phyloP scores from a whole-genome alignment of 306 rosid genomes.

The Fragaria ananassa region DNA sequence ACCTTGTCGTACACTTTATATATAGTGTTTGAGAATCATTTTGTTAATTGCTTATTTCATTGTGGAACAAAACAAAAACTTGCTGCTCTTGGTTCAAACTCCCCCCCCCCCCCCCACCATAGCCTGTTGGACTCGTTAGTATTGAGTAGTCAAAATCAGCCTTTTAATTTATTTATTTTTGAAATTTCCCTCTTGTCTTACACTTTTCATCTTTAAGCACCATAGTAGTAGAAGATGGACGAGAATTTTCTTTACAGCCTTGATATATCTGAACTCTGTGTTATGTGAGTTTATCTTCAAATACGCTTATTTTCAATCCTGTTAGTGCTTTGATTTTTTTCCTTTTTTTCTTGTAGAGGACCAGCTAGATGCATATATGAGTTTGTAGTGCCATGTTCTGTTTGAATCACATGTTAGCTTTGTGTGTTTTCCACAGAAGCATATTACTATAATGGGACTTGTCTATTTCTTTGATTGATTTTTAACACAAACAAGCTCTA shows the following conservation, averaged over 20 bases:
- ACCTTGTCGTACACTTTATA: neutral
- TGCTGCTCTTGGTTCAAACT: neutral
- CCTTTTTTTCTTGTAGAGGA: neutral
- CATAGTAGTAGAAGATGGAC: neutral
- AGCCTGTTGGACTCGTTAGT: neutral
- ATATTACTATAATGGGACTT: neutral
- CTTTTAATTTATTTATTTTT: neutral
- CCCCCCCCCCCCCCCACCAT: neutral
- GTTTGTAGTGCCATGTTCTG: neutral
- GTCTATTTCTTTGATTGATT: neutral
- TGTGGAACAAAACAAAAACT: neutral
- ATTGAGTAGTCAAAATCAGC: neutral
- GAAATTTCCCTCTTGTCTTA: neutral
- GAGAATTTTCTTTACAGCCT: neutral
- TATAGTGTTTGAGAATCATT: neutral
- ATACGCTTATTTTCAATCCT: neutral
- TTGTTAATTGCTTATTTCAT: neutral
- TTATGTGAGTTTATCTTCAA: neutral
- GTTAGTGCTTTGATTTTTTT: neutral
- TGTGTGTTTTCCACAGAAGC: neutral
- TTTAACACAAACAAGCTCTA: neutral
- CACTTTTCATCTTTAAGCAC: neutral
- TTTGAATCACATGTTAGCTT: neutral
- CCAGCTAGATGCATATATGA: neutral
- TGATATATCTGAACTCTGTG: neutral